Evolutionary conservation across 1,284 basidiomycete species (phyloP), one percentile per base, ranked within the genome.

Genomic region (Ganoderma sinense): DNA sequence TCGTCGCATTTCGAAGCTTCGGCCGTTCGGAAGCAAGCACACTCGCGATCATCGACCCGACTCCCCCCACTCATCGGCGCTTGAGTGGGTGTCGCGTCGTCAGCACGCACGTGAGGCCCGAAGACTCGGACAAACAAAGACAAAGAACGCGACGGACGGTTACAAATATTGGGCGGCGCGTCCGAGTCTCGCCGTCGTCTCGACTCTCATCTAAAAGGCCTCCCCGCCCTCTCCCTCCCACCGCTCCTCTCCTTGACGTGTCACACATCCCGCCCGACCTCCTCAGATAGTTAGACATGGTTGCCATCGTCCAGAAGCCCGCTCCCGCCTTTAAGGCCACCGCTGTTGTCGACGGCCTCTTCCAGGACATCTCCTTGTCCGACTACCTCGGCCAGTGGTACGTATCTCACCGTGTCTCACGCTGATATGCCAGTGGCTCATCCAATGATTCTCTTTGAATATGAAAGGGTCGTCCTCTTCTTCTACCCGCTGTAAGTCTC

Each of bases 331-430:
- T 97, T 85, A 90, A 86, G 75, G 91, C 93, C 64, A 86, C 89
- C 64, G 90, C 92, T 73, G 92, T 97, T 77, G 84, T 91, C 73
- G 90, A 93, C 62, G 92, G 94, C 71, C 80, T 87, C 71, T 95
- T 97, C 83, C 85, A 90, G 78, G 90, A 96, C 43, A 82, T 96
- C 73, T 89, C 91, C 58, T 84, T 96, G 68, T 82, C 87, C 14
- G 89, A 94, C 75, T 95, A 86, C 83, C 82, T 89, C 69, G 95
- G 95, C 64, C 89, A 95, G 90, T 97, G 95, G 95, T 94, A 73
- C 26, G 84, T 75, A 66, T 63, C 63, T 45, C 67, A 62, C 23
- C 65, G 40, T 65, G 55, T 65, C 62, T 23, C 33, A 31, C 33
- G 11, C 11, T 40, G 43, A 67, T 13, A 23, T 62, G 29, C 26